These are phyloP conservation scores for Erysiphe pulchra DNA, from an alignment of 2,329 filamentous ascomycete genomes.

Conservation along the genomic window DNA sequence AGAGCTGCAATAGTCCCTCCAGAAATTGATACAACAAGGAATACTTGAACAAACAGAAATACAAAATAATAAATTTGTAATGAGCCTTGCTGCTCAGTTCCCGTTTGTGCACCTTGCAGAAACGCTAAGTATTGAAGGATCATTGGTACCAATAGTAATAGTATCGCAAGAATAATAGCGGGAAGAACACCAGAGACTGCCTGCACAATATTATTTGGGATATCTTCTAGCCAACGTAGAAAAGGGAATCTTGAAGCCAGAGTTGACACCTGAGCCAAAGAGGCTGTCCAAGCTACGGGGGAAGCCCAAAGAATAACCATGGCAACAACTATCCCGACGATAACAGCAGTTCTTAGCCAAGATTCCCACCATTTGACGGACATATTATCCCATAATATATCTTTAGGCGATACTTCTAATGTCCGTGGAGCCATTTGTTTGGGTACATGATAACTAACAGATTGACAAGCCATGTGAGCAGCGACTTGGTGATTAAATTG, in stretches of 20 bases:
- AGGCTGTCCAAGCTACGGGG: slow-evolving; percentile 68
- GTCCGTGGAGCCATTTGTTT: slow-evolving; percentile 79
- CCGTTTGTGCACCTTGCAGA: slow-evolving; percentile 60
- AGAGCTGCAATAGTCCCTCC: slow-evolving; percentile 43
- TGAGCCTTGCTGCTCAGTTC: slow-evolving; percentile 50
- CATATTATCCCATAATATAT: slow-evolving; percentile 96
- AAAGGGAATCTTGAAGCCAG: slow-evolving; percentile 40
- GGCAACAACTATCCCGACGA: slow-evolving; percentile 36
- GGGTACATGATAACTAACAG: slow-evolving; percentile 70
- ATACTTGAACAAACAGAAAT: slow-evolving; percentile 86
- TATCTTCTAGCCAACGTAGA: slow-evolving; percentile 40
- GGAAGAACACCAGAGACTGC: slow-evolving; percentile 68
- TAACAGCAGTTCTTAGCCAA: slow-evolving; percentile 34
- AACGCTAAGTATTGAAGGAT: slow-evolving; percentile 48
- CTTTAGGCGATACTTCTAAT: slow-evolving; percentile 79
- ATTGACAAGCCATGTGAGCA: slow-evolving; percentile 93
- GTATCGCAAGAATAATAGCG: slow-evolving; percentile 44
- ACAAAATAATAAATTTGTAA: slow-evolving; percentile 83
- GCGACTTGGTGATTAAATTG: slow-evolving; percentile 97
- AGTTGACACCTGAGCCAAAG: slow-evolving; percentile 50
- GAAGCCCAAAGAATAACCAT: slow-evolving; percentile 80
- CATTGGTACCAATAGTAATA: slow-evolving; percentile 60
- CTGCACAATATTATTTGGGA: slow-evolving; percentile 37
- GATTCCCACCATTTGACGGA: slow-evolving; percentile 84
- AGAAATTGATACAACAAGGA: slow-evolving; percentile 73